These are phyloP conservation scores for Phytophthora uliginosa DNA, from an alignment of 352 stramenopile species.

Conservation along the genomic window DNA sequence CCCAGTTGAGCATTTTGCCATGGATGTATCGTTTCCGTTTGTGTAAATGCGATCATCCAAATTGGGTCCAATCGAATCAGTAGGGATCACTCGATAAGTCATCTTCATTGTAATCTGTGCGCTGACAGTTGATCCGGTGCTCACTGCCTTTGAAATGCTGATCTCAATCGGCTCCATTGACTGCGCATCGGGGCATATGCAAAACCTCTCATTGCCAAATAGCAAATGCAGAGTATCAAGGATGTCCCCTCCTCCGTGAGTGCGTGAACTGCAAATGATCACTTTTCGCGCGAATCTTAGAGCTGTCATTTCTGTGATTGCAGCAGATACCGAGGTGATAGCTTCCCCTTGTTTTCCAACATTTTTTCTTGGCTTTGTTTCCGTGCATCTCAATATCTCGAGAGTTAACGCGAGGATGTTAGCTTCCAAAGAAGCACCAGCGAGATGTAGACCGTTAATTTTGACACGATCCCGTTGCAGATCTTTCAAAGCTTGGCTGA, in stretches of 20 bases:
- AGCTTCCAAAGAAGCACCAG: constrained; percentile 41
- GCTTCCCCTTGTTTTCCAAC: neutral
- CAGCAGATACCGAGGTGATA: neutral
- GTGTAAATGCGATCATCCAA: constrained; percentile 9
- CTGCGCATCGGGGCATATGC: constrained; percentile 59
- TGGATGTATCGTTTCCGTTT: neutral
- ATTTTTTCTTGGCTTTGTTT: neutral
- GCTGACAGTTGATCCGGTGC: constrained; percentile 10
- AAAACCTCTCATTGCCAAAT: constrained; percentile 56
- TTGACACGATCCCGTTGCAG: constrained; percentile 62
- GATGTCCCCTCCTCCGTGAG: constrained; percentile 73
- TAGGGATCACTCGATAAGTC: constrained; percentile 50
- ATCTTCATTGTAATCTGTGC: constrained; percentile 55
- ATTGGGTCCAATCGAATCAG: constrained; percentile 23
- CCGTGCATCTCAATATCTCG: constrained; percentile 28
- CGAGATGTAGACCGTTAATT: constrained; percentile 59
- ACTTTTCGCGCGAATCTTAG: constrained; percentile 66
- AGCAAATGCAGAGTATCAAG: constrained; percentile 69
- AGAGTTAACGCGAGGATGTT: constrained; percentile 36
- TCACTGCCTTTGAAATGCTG: constrained; percentile 23
- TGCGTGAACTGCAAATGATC: constrained; percentile 71
- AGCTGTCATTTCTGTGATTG: constrained; percentile 52
- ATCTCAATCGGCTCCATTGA: constrained; percentile 58
- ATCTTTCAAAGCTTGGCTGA: constrained; percentile 77
- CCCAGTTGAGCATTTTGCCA: neutral